Base-by-base conservation (phyloP, 2,329 filamentous ascomycete species). In the Dryadomyces sulphureus region DNA sequence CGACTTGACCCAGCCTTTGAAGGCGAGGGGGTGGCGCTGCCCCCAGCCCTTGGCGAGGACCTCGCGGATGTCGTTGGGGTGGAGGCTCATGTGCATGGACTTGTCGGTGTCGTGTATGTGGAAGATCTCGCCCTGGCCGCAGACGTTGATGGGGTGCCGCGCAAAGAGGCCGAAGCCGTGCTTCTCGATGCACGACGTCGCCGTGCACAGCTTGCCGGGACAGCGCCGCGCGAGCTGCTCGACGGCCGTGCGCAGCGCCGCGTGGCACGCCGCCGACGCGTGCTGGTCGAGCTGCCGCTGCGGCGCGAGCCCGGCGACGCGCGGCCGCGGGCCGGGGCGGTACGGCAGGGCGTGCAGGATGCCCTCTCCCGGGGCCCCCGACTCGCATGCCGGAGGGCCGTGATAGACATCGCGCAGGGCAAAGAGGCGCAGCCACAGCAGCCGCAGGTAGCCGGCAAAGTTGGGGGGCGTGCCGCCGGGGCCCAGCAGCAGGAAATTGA, bases 381-480 rank as follows among this genome's bases (percentile, higher is more conserved):
- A 61, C 5, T 76, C 70, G 1, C 75, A 54, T 2, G 64, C 62
- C 0, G 78, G 73, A 0, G 82, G 70, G 20, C 60, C 64, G 45
- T 50, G 47, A 55, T 84, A 78, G n/a, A 83, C 81, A 55, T 90
- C 72, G 6, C 77, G 73, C 5, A 92, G 69, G 32, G 76, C 73
- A 66, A 87, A 80, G 41, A 89, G 63, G 11, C 81, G 77, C 42
- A 90, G 73, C 51, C 80, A 81, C 60, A 90, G 77, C 60, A 92
- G 79, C 46, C 76, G 74, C 22, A 86, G 63, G 60, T 90, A 93
- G 52, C 85, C 86, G 5, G 63, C 52, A 38, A 84, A 73, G 1
- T 82, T 92, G 3, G 79, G 72, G 0, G 86, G 84, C 0, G 84
- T 90, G 48, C 86, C 86, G 21, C 86, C 86, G 0, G 84, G 85